Percentiles rank a stretch among this genome's conserved stretches.
Evolutionary conservation across 352 stramenopile species (phyloP).

Genomic region (Globisporangium emineosum): DNA sequence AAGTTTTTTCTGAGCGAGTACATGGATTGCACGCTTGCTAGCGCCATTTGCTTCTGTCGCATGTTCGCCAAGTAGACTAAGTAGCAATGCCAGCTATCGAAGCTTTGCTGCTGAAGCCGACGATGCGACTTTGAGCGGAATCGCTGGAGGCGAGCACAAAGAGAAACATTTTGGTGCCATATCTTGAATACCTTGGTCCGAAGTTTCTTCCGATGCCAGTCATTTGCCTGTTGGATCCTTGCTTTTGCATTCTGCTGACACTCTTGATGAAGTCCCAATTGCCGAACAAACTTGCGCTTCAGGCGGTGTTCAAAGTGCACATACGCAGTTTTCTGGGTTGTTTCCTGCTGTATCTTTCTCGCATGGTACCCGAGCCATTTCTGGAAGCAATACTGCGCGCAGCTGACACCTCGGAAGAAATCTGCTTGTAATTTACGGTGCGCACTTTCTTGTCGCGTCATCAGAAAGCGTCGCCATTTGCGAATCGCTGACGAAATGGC

Average conservation of each 20-base stretch:
- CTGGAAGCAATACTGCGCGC: slow-evolving; percentile 4
- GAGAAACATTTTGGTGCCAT: not conserved
- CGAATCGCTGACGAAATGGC: slow-evolving; percentile 9
- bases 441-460: slow-evolving; percentile 1
- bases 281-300: slow-evolving; percentile 5
- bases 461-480: slow-evolving; percentile 14
- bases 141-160: not conserved
- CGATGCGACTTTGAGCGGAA: not conserved
- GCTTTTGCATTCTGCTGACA: not conserved
- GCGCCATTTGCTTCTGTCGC: not conserved
- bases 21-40: not conserved
- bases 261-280: not conserved
- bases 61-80: not conserved
- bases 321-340: not conserved
- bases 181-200: not conserved
- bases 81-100: slow-evolving; percentile 2
- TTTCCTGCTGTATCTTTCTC: not conserved
- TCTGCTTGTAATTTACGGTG: slow-evolving; percentile 27
- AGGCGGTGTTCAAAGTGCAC: not conserved
- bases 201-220: not conserved
- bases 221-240: not conserved
- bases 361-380: slow-evolving; percentile 4
- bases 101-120: not conserved
- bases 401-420: slow-evolving; percentile 24
- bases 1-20: slow-evolving; percentile 2